phyloP scores from a whole-genome alignment of 202 grass and related monocot species.

The Zoysia matrella region DNA sequence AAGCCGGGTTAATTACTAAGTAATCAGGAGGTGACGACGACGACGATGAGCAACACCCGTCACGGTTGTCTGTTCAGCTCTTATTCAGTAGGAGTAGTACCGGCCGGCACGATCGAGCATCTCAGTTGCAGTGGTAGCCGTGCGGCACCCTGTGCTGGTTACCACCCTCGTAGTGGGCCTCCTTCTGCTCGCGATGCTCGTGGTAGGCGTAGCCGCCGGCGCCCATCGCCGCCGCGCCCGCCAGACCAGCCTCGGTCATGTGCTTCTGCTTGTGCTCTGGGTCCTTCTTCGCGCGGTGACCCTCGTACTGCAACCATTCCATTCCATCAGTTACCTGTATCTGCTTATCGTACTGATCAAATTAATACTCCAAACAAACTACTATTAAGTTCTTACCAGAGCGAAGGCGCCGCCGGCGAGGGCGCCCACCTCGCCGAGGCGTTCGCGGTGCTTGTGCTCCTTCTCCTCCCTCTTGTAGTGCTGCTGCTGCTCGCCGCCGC shows the following conservation, averaged over 20 bases:
- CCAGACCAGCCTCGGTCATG: constrained; percentile 64
- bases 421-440: constrained; percentile 63
- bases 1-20: background rate
- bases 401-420: constrained; percentile 60
- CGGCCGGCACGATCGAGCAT: no score
- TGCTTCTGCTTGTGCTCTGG: constrained; percentile 57
- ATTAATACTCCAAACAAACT: no score
- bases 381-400: constrained; percentile 32
- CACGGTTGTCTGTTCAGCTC: background rate
- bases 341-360: no score
- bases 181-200: constrained; percentile 73
- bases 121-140: constrained; percentile 38
- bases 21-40: no score
- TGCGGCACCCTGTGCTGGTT: constrained; percentile 19
- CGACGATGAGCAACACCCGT: background rate
- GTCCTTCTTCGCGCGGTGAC: constrained; percentile 65
- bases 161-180: constrained; percentile 37
- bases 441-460: constrained; percentile 65
- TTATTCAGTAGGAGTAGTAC: background rate
- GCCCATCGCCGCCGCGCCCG: constrained; percentile 45
- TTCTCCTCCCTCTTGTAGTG: constrained; percentile 63
- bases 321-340: background rate
- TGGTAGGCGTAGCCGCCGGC: constrained; percentile 69
- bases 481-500: constrained; percentile 33
- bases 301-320: constrained; percentile 56